phyloP scores from a whole-genome alignment of 257 asterid genomes.

The Euphrasia confusa region DNA sequence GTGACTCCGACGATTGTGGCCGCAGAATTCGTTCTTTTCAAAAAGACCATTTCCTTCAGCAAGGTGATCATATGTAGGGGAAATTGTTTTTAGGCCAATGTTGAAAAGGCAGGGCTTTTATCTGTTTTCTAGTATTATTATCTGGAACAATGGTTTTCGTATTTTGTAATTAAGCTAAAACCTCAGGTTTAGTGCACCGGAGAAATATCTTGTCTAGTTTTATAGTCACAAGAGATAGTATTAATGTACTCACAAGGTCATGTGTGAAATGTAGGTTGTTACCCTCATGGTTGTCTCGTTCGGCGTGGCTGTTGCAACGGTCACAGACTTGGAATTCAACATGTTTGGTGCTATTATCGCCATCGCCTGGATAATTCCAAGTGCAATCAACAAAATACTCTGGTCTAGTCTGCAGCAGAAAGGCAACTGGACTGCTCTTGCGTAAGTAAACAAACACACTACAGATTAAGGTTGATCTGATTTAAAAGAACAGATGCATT shows the following conservation, averaged over 20 bases:
- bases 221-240: not conserved
- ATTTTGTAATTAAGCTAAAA: too few relatives aligned
- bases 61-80: slow-evolving; percentile 35
- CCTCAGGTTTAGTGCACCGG: too few relatives aligned
- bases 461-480: too few relatives aligned
- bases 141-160: too few relatives aligned
- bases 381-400: slow-evolving; percentile 71
- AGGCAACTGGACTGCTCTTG: slow-evolving; percentile 87
- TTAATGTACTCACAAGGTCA: not conserved
- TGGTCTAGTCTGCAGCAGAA: slow-evolving; percentile 89
- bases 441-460: slow-evolving; percentile 40
- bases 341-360: slow-evolving; percentile 74
- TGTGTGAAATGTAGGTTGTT: slow-evolving; percentile 39
- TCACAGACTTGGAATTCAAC: slow-evolving; percentile 78
- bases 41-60: slow-evolving; percentile 44
- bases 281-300: slow-evolving; percentile 63
- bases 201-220: not conserved
- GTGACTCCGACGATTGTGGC: slow-evolving; percentile 86
- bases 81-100: too few relatives aligned
- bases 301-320: slow-evolving; percentile 88
- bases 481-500: not conserved
- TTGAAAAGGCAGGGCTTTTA: too few relatives aligned
- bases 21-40: slow-evolving; percentile 64
- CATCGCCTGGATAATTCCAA: slow-evolving; percentile 73
- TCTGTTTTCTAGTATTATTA: too few relatives aligned